Base-by-base conservation (phyloP, 345 rosid species). In the Salix udensis region DNA sequence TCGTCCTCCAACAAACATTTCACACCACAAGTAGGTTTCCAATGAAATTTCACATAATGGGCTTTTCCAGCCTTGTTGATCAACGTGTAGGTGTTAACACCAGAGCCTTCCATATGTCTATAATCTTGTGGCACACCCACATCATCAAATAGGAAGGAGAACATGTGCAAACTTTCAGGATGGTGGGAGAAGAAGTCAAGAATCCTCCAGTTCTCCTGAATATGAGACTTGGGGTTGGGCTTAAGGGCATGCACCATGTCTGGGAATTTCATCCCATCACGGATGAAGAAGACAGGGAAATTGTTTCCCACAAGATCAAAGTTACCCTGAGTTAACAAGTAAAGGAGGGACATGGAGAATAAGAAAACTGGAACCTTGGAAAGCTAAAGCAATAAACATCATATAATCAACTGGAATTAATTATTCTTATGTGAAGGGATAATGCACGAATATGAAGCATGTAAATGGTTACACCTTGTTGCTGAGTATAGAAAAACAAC, bases 231-330 rank as follows among this genome's bases (percentile, higher is more conserved):
- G 9, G 99, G 99, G 65, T 96, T 96, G n/a, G 99, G 99, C 77
- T 96, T 96, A 65, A 96, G 84, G 3, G 97, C 86, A 85, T 96
- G 99, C 21, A 96, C 89, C 93, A 91, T 81, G 84, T 96, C 99
- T 31, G 98, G 97, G 88, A 96, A 96, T 73, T 96, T 91, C 89
- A 96, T 92, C 70, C 95, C 99, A 87, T 94, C 99, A 19, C 98
- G 95, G 68, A 96, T 26, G 70, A 96, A 96, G 83, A 96, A 96
- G 75, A 96, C 99, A 7, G 97, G 98, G 84, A 94, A 92, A 83
- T 96, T 96, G 92, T 96, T 96, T 48, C 99, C 99, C 77, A 96
- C 98, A 21, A 96, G 95, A 88, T 96, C 99, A 84, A 96, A 96
- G 81, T 96, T 96, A 44, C 99, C 99, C 98, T 96, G 87, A 39